Evolutionary conservation across 306 rosid genomes (phyloP).

Genomic region (Fragaria vesca): DNA sequence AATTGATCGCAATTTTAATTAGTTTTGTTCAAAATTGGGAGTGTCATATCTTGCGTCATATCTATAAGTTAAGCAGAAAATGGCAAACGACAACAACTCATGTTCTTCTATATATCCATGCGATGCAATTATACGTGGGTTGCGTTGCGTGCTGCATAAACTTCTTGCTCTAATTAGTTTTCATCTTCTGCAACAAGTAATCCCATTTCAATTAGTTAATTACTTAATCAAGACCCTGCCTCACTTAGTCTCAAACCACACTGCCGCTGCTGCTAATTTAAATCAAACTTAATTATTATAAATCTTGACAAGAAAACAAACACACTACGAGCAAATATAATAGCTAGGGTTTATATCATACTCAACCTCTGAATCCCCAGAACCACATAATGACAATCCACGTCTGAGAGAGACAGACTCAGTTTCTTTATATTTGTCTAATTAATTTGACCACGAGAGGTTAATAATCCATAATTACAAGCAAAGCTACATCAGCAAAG

Average conservation of each 20-base stretch:
- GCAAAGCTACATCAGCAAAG: not conserved
- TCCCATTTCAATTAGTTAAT: not conserved
- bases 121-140: constrained; percentile 7
- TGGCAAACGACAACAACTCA: not conserved
- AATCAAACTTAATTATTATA: not conserved
- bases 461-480: not conserved
- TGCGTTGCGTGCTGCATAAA: constrained; percentile 31
- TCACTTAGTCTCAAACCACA: not conserved
- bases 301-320: constrained; percentile 1
- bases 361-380: not conserved
- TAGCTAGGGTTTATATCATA: not conserved
- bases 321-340: not conserved
- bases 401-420: constrained; percentile 1
- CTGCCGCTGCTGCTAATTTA: not conserved
- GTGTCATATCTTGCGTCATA: not conserved
- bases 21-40: not conserved
- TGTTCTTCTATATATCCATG: not conserved
- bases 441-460: too few species aligned
- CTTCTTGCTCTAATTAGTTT: not conserved
- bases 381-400: constrained; percentile 6
- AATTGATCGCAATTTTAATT: not conserved
- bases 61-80: not conserved
- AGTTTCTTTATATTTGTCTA: not conserved
- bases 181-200: constrained; percentile 26
- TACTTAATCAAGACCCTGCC: not conserved